A percentile compares a stretch with the other conserved stretches of the same genome.
Conservation (phyloP, 352 stramenopile genomes). For the Pythium grandisporangium region DNA sequence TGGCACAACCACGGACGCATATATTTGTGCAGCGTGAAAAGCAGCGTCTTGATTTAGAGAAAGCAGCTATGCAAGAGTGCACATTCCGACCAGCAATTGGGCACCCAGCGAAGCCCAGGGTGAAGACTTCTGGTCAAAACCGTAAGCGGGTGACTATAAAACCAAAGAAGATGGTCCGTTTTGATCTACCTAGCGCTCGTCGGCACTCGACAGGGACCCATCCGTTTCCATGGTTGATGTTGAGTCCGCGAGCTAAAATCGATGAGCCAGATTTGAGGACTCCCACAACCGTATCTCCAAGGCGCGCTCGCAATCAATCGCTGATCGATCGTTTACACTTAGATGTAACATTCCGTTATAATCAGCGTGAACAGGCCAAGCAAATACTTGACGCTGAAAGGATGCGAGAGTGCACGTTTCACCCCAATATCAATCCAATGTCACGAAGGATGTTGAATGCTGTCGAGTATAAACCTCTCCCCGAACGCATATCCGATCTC, state of each 20-base stretch:
- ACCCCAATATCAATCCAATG: constrained; percentile 43
- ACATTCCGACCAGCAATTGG: constrained; percentile 47
- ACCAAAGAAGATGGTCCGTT: not conserved
- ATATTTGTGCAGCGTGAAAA: constrained; percentile 59
- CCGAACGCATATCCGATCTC: constrained; percentile 46
- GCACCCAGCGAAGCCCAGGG: too few relatives aligned
- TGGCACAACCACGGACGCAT: constrained; percentile 45
- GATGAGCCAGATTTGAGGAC: too few relatives aligned
- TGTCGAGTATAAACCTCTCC: constrained; percentile 57
- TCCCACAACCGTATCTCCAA: too few relatives aligned
- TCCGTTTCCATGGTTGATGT: constrained; percentile 48
- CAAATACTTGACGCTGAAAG: constrained; percentile 33
- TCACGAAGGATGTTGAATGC: constrained; percentile 27
- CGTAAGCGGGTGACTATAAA: too few relatives aligned
- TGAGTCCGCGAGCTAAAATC: constrained; percentile 59
- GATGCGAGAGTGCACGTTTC: constrained; percentile 59
- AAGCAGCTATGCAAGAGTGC: constrained; percentile 50
- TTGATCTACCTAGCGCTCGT: not conserved
- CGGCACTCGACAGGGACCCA: not conserved
- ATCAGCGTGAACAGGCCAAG: constrained; percentile 39
- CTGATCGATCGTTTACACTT: constrained; percentile 54
- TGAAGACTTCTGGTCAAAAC: too few relatives aligned
- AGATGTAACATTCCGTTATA: constrained; percentile 42
- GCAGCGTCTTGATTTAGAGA: constrained; percentile 38
- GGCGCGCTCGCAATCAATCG: too few relatives aligned